phyloP scores from a whole-genome alignment of 2,329 filamentous ascomycete genomes.

The Aspergillus persii region DNA sequence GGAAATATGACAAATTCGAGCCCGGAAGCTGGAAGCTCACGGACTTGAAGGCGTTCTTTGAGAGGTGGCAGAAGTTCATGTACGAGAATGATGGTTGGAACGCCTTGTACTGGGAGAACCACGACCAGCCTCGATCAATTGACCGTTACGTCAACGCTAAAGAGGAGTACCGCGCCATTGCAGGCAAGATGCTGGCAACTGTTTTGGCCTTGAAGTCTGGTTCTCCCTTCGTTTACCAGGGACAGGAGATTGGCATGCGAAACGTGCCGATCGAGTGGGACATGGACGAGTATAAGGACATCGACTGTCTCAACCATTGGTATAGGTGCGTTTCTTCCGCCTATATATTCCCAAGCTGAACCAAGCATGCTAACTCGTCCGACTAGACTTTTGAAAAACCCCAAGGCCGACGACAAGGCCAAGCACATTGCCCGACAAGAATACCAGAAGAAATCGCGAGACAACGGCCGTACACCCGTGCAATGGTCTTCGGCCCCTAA shows the following conservation, averaged over 20 bases:
- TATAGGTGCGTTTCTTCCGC: slow-evolving; percentile 29
- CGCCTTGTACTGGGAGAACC: slow-evolving; percentile 64
- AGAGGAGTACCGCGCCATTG: slow-evolving; percentile 49
- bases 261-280: slow-evolving; percentile 62
- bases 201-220: slow-evolving; percentile 58
- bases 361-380: not conserved
- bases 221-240: slow-evolving; percentile 67
- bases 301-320: slow-evolving; percentile 61
- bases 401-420: slow-evolving; percentile 25
- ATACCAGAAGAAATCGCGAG: slow-evolving; percentile 49
- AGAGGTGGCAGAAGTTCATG: slow-evolving; percentile 61
- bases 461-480: slow-evolving; percentile 70
- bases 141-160: slow-evolving; percentile 54
- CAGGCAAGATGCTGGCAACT: slow-evolving; percentile 60
- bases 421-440: slow-evolving; percentile 31
- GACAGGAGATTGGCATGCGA: slow-evolving; percentile 66
- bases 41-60: slow-evolving; percentile 53
- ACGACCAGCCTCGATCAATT: slow-evolving; percentile 63
- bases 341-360: no score
- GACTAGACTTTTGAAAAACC: slow-evolving; percentile 30
- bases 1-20: slow-evolving; percentile 49
- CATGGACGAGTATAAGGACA: slow-evolving; percentile 66
- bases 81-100: slow-evolving; percentile 62
- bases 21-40: slow-evolving; percentile 48
- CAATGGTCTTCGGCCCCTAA: slow-evolving; percentile 64